Base-by-base conservation (phyloP, 805 yeast species). In the Saccharomycopsis synnaedendra region DNA sequence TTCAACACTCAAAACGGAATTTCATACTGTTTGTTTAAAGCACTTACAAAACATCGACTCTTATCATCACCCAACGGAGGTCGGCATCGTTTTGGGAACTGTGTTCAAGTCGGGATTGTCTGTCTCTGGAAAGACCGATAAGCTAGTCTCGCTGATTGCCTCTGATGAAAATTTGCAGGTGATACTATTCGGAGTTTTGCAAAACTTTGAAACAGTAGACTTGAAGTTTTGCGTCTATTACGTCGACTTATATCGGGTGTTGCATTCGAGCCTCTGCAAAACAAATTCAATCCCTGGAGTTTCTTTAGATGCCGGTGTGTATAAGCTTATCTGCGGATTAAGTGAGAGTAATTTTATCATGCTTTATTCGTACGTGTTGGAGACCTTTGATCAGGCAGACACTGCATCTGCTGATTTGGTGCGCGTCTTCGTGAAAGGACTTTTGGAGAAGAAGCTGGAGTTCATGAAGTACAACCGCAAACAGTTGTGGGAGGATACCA, bases 401-500 rank as follows among this genome's bases (percentile, higher is more conserved):
- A 19, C 34, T 30, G 27, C 30, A 41, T 32, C 32, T 33, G n/a
- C 44, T 11, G 31, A 28, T 10, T 7, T 46, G 9, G 9, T 47
- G 7, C 32, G 47, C 8, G 30, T 48, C n/a, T 46, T 48, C 39
- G 3, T 44, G 7, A 36, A 35, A 11, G 29, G 28, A 10, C 40
- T 50, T 27, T 46, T 46, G 29, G 28, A 28, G 9, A 46, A 31
- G 29, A 43, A 46, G 27, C 9, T 9, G 19, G 45, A 32, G 5
- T 47, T 43, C 42, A 35, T 31, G 29, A 30, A 41, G 6, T 4
- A 44, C 4, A 32, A 50, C 11, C 38, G 39, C 32, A 41, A 41
- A 29, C 44, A 41, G 31, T 38, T 50, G n/a, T 36, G 46, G 10
- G 42, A 38, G 37, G 44, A 41, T 34, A 43, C 47, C 9, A 30